Evolutionary conservation across 1,284 basidiomycete species (phyloP), one percentile per base, ranked within the genome.

Genomic region (Sparassis latifolia): DNA sequence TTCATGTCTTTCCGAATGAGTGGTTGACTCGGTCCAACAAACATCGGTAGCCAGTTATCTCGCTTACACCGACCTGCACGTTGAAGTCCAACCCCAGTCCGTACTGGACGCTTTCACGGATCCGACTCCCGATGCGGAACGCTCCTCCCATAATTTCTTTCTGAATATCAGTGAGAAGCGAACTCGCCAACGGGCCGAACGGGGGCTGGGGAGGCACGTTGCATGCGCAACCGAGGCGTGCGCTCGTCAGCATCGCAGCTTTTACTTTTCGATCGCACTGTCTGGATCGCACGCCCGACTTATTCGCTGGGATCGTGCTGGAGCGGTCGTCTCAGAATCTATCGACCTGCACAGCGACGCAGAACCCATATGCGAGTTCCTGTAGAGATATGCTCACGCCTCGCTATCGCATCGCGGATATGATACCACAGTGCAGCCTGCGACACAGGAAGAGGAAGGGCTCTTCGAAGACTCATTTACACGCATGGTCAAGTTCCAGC

Each of bases 301-400:
- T 9, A 30, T 52, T 10, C 51, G 51, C 32, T 52, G 53, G 52
- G 53, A 56, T 31, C 48, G 52, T 9, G 43, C 52, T 3, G 55
- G 55, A 5, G 45, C 31, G 3, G 44, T 55, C 30, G 53, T 49
- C 6, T 48, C 52, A 2, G 47, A 50, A 38, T 9, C 42, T 4
- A 54, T 55, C 38, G 41, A 52, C 28, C 27, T 56, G n/a, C 48
- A 49, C 20, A 10, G 44, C 1, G 3, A 53, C 4, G 48, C 54
- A 2, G 42, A 52, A 10, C 10, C 47, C 27, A 47, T 58, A 2
- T 55, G 40, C 20, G 20, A 42, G 7, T 42, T 42, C 27, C 40
- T 42, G 27, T 42, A 27, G 40, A 9, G 40, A 5, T 42, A 10
- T 27, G 9, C 40, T 42, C 40, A 42, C 20, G 9, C 40, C 7